Evolutionary conservation across 176 grass and related monocot genomes (phyloP), one percentile per base, ranked within the genome.

Genomic region (Pontederia paniculata): DNA sequence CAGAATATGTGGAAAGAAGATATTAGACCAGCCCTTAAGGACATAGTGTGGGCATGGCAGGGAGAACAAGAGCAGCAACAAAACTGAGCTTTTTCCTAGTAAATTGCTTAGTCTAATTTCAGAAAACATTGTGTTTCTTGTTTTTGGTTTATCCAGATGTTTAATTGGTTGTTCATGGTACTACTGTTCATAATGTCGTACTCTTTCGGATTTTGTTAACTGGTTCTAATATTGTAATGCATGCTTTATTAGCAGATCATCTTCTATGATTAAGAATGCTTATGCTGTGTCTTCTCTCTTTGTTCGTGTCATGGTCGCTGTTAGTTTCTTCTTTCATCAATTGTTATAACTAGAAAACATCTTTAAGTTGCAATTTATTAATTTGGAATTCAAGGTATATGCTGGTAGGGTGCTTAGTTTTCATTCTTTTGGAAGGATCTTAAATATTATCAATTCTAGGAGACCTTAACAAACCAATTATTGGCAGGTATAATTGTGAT

Each of bases 21-120:
- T 23, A 79, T 97, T 18, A 74, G 72, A 22, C 93, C 83, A 3
- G 74, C 80, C 46, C 28, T 97, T 12, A 91, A 91, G 50, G 83
- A 91, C 49, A 98, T 98, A 54, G 83, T 91, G 2, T 98, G 93
- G 86, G 83, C 80, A 48, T 98, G 93, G 93, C 83, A 82, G 62
- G 86, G 86, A 49, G 86, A 88, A 42, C 61, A 82, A 12, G 53
- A 53, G 11, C 58, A 72, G 9, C 48, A 63, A 2, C 55, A 67
- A 3, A 55, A 54, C 11, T 53, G 8, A n/a, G 10, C 49, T 16
- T 67, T 21, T 23, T 31, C 13, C 45, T 64, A 4, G n/a, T 9
- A 9, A 25, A 9, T 3, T 12, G 43, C 23, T 9, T 23, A 9
- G 2, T 49, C 45, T 23, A 10, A 48, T 37, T 7, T 10, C 1